These are phyloP conservation scores for Dothiorella sarmentorum DNA, from an alignment of 2,329 filamentous ascomycete species.

Conservation along the genomic window DNA sequence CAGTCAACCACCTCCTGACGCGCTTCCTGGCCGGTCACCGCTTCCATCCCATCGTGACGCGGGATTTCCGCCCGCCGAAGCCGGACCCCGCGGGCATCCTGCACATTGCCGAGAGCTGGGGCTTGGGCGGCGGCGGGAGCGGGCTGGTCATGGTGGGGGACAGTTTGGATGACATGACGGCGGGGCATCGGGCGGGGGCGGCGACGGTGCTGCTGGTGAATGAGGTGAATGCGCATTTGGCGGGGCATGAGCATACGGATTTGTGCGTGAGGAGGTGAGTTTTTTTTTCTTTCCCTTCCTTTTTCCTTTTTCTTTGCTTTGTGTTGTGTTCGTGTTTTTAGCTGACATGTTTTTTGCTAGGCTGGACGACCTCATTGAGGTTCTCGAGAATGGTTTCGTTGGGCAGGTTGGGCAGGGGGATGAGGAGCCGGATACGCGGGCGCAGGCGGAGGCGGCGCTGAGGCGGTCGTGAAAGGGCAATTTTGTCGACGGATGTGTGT, in stretches of 20 bases:
- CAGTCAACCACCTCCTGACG: constrained; percentile 68
- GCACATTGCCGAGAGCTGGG: constrained; percentile 79
- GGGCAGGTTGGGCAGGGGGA: constrained; percentile 41
- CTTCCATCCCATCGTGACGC: constrained; percentile 78
- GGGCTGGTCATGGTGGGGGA: constrained; percentile 54
- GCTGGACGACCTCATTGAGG: constrained; percentile 71
- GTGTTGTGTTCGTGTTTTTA: not conserved
- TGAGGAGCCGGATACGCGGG: constrained; percentile 27
- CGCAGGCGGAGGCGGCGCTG: constrained; percentile 25
- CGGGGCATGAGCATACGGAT: constrained; percentile 72
- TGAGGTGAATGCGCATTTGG: constrained; percentile 70
- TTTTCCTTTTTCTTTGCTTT: not conserved
- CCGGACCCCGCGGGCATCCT: constrained; percentile 84
- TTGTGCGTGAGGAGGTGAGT: constrained; percentile 56
- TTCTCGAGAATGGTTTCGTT: constrained; percentile 73
- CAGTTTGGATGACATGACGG: constrained; percentile 88
- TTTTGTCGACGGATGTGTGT: no score
- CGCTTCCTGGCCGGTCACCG: constrained; percentile 67
- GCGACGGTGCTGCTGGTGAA: constrained; percentile 87
- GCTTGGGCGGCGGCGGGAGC: constrained; percentile 29
- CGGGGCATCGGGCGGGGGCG: constrained; percentile 76
- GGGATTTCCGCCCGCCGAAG: constrained; percentile 80
- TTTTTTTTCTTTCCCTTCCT: not conserved
- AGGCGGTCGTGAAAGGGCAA: not conserved
- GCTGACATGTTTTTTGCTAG: constrained; percentile 28